A percentile compares a stretch with the other conserved stretches of the same genome.
phyloP scores from a whole-genome alignment of 805 yeast genomes.

The Wickerhamiella alocasiicola region DNA sequence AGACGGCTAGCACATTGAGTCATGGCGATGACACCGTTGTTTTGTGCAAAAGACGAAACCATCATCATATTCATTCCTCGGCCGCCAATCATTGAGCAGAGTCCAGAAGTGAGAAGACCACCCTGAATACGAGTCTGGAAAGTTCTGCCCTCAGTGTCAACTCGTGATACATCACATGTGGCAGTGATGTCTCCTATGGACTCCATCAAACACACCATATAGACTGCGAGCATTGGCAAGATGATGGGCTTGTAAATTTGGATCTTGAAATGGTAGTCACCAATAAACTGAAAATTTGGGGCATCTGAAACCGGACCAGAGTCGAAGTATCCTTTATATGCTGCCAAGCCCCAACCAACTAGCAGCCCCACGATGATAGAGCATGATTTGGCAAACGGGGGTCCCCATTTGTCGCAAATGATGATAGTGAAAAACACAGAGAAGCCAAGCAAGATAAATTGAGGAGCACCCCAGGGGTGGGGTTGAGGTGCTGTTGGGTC shows the following conservation, averaged over 20 bases:
- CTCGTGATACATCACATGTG: conserved; percentile 74
- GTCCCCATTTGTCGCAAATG: conserved; percentile 69
- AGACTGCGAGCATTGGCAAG: conserved; percentile 69
- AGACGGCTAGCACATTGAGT: conserved; percentile 80
- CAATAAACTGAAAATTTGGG: conserved; percentile 68
- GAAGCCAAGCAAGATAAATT: conserved; percentile 75
- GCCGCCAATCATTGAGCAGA: conserved; percentile 63
- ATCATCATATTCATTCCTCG: conserved; percentile 66
- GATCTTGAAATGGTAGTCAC: conserved; percentile 73
- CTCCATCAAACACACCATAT: conserved; percentile 73
- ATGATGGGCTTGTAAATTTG: conserved; percentile 70
- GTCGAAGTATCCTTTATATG: conserved; percentile 71
- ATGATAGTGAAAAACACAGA: conserved; percentile 60
- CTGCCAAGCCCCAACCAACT: conserved; percentile 82
- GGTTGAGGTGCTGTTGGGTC: conserved; percentile 35
- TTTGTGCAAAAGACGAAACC: conserved; percentile 81
- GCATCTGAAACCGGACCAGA: conserved; percentile 44
- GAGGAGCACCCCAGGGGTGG: conserved; percentile 69
- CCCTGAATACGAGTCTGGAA: conserved; percentile 83
- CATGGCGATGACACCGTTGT: conserved; percentile 81
- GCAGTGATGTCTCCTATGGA: conserved; percentile 90
- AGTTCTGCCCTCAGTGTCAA: conserved; percentile 65
- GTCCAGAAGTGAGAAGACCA: conserved; percentile 77
- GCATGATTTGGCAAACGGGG: conserved; percentile 86
- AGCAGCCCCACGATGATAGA: conserved; percentile 74